Conservation (phyloP, 371 early-diverging fungal species). For the Basidiobolus heterosporus region DNA sequence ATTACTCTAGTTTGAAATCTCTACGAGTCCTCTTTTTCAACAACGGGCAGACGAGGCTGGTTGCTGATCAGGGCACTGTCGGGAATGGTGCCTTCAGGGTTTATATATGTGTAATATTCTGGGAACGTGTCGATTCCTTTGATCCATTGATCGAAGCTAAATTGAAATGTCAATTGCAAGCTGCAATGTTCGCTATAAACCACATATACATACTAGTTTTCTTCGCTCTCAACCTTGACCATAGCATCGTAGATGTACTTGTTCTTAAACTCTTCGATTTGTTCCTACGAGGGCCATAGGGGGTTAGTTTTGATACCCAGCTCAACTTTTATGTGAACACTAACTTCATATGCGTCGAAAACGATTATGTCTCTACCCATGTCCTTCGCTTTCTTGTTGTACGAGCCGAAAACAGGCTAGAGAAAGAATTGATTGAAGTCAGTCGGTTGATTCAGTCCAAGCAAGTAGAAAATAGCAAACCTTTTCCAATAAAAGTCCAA, state of each 20-base stretch:
- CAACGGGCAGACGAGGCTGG: too few relatives aligned
- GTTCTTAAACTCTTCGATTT: constrained; percentile 67
- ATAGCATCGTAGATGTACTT: constrained; percentile 63
- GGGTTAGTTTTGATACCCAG: constrained; percentile 6
- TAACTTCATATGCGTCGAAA: constrained; percentile 26
- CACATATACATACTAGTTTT: constrained; percentile 17
- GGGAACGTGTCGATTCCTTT: constrained; percentile 33
- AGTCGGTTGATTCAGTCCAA: background rate
- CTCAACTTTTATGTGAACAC: background rate
- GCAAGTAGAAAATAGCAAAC: constrained; percentile 16
- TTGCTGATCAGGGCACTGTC: background rate
- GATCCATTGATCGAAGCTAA: constrained; percentile 58
- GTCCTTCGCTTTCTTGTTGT: constrained; percentile 29
- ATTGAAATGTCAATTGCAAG: background rate
- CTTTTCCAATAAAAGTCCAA: constrained; percentile 84
- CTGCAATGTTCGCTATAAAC: background rate
- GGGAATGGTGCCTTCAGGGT: constrained; percentile 11
- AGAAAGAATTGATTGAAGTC: background rate
- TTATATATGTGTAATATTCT: constrained; percentile 21
- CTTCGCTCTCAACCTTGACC: constrained; percentile 43
- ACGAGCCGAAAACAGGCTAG: constrained; percentile 43
- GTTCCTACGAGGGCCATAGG: constrained; percentile 23
- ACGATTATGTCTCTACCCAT: constrained; percentile 18
- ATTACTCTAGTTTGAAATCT: too few relatives aligned
- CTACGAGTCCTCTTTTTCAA: too few relatives aligned